Evolutionary conservation across 2,329 filamentous ascomycete species (phyloP).

Genomic region (Grosmannia penicillata): DNA sequence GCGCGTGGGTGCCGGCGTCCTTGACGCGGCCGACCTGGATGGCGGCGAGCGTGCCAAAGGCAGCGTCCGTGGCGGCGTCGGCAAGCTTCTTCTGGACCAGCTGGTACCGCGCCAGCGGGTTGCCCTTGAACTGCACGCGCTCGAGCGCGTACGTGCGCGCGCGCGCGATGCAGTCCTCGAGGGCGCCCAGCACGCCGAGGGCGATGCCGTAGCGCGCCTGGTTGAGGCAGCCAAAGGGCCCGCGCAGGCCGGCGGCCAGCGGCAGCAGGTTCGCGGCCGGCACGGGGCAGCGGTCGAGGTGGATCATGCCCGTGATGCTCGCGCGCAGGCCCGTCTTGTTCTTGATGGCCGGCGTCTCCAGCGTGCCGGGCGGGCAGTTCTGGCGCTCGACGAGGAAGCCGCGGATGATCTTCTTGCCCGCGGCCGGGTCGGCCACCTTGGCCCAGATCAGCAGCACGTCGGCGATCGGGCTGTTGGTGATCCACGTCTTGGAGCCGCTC

Average conservation of each 20-base stretch:
- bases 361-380: slow-evolving; percentile 70
- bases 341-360: slow-evolving; percentile 85
- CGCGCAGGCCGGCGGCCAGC: slow-evolving; percentile 68
- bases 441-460: slow-evolving; percentile 81
- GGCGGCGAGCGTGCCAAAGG: slow-evolving; percentile 79
- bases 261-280: slow-evolving; percentile 90
- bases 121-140: slow-evolving; percentile 89
- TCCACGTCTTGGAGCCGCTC: slow-evolving; percentile 76
- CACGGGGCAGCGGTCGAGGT: slow-evolving; percentile 81
- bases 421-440: slow-evolving; percentile 77
- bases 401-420: slow-evolving; percentile 45
- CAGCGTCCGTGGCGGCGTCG: slow-evolving; percentile 79
- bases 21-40: slow-evolving; percentile 87
- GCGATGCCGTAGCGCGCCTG: slow-evolving; percentile 88
- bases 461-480: slow-evolving; percentile 77
- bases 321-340: slow-evolving; percentile 91
- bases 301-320: slow-evolving; percentile 95
- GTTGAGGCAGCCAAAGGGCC: slow-evolving; percentile 90
- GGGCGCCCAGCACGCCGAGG: slow-evolving; percentile 80
- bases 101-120: slow-evolving; percentile 91
- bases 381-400: slow-evolving; percentile 82
- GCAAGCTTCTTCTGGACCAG: slow-evolving; percentile 95
- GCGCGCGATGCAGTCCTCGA: slow-evolving; percentile 79
- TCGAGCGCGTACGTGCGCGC: slow-evolving; percentile 81
- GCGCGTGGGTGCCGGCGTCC: slow-evolving; percentile 80